These are phyloP conservation scores for Mucor racemosus DNA, from an alignment of 371 early-diverging fungal genomes.

Conservation along the genomic window DNA sequence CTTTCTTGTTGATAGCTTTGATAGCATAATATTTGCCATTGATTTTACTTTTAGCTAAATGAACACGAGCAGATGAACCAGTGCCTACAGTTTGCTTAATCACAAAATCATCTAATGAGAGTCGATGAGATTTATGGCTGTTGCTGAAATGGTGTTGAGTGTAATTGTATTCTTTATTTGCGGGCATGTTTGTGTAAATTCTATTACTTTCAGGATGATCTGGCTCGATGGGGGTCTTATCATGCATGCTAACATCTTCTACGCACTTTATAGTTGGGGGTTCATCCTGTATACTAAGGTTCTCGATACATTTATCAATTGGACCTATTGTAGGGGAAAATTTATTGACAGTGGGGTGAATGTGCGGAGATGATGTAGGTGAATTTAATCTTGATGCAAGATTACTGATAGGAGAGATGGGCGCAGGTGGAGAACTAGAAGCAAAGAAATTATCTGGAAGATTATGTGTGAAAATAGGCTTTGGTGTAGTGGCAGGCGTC, in stretches of 20 bases:
- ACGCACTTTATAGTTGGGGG: no score
- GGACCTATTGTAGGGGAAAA: not conserved
- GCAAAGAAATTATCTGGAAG: slow-evolving; percentile 16
- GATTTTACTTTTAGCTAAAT: slow-evolving; percentile 53
- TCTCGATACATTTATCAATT: not conserved
- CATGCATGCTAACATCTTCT: no score
- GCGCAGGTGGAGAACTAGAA: slow-evolving; percentile 14
- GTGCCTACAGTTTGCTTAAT: slow-evolving; percentile 67
- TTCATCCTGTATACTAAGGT: not conserved
- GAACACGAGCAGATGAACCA: slow-evolving; percentile 71
- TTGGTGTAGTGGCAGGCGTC: not conserved
- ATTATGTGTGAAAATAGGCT: slow-evolving; percentile 20
- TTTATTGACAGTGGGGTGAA: slow-evolving; percentile 6
- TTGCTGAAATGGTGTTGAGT: not conserved
- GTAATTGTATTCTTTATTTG: not conserved
- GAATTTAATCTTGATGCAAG: slow-evolving; percentile 7
- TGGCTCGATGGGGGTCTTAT: no score
- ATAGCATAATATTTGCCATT: slow-evolving; percentile 75
- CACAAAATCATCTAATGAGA: slow-evolving; percentile 5
- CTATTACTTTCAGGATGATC: not conserved
- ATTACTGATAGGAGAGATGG: slow-evolving; percentile 11
- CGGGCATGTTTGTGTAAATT: not conserved
- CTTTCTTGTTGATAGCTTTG: slow-evolving; percentile 89
- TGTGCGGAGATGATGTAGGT: slow-evolving; percentile 15
- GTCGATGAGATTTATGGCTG: not conserved